phyloP scores from a whole-genome alignment of 1,284 basidiomycete species.

The Dichomitus squalens region DNA sequence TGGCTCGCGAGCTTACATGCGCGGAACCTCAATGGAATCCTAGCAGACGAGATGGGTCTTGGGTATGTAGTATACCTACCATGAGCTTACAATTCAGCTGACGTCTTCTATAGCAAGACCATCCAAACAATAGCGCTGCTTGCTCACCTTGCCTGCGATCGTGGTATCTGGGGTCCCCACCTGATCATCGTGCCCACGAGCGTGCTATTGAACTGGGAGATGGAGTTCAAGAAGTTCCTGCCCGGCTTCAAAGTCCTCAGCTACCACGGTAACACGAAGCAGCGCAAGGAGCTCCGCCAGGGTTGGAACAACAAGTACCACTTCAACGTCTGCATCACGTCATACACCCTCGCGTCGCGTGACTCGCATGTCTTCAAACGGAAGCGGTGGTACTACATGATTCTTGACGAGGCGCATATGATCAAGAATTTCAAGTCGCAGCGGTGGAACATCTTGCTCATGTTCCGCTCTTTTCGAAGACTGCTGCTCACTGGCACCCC shows the following conservation, averaged over 20 bases:
- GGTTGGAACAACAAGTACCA: constrained; percentile 94
- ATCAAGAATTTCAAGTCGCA: constrained; percentile 98
- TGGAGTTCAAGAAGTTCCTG: constrained; percentile 98
- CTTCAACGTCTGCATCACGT: constrained; percentile 97
- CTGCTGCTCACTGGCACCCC: constrained; percentile 93
- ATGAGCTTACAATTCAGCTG: not conserved
- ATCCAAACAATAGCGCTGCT: constrained; percentile 95
- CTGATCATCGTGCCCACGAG: constrained; percentile 95
- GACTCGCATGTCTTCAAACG: constrained; percentile 95
- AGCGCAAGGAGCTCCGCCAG: constrained; percentile 89
- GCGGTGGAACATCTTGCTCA: constrained; percentile 93
- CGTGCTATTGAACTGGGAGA: constrained; percentile 97
- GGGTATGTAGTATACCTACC: constrained; percentile 57
- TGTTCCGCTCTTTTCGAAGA: constrained; percentile 90
- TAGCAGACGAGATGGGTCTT: constrained; percentile 92
- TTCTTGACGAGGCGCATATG: constrained; percentile 97
- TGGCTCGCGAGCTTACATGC: constrained; percentile 92
- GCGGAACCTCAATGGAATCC: constrained; percentile 90
- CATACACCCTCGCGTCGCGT: constrained; percentile 90
- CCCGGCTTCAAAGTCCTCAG: constrained; percentile 92
- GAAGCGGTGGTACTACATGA: constrained; percentile 96
- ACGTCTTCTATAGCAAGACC: constrained; percentile 71
- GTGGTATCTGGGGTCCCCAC: constrained; percentile 97
- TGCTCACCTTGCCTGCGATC: constrained; percentile 92
- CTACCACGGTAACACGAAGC: constrained; percentile 91